phyloP scores from a whole-genome alignment of 768 basidiomycete genomes.

The Xanthoconium stramineum region DNA sequence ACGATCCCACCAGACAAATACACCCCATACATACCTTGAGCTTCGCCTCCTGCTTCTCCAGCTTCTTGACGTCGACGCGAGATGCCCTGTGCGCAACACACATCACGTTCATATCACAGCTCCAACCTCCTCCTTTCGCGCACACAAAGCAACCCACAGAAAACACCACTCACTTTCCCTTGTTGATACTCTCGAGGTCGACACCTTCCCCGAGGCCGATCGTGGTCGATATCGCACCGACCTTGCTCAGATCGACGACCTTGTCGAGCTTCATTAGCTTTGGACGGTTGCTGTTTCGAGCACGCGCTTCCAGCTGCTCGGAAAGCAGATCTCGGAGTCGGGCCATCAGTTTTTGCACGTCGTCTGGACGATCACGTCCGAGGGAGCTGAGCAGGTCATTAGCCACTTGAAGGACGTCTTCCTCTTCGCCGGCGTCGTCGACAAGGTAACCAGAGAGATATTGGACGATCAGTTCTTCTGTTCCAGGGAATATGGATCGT shows the following conservation, averaged over 20 bases:
- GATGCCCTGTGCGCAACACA: conserved; percentile 58
- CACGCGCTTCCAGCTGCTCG: conserved; percentile 57
- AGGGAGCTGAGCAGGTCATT: conserved; percentile 75
- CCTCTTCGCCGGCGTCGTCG: conserved; percentile 86
- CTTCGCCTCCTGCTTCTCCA: conserved; percentile 97
- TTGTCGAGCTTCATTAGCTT: conserved; percentile 77
- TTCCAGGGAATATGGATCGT: conserved; percentile 62
- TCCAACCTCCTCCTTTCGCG: not conserved
- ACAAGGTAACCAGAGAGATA: conserved; percentile 87
- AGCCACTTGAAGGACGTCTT: conserved; percentile 78
- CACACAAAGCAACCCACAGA: not conserved
- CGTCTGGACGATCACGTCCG: conserved; percentile 54
- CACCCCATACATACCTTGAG: conserved; percentile 54
- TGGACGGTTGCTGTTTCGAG: conserved; percentile 57
- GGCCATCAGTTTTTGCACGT: conserved; percentile 64
- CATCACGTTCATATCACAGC: conserved; percentile 1
- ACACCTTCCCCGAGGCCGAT: conserved; percentile 80
- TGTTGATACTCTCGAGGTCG: conserved; percentile 88
- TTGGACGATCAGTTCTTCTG: conserved; percentile 82
- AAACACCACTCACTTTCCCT: conserved; percentile 70
- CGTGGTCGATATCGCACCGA: conserved; percentile 70
- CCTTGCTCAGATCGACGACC: conserved; percentile 85
- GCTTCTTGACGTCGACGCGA: conserved; percentile 90
- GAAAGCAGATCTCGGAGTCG: conserved; percentile 61
- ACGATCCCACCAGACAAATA: not conserved